These are phyloP conservation scores for Hypoxylon fragiforme DNA, from an alignment of 495 filamentous ascomycete species.

Conservation along the genomic window DNA sequence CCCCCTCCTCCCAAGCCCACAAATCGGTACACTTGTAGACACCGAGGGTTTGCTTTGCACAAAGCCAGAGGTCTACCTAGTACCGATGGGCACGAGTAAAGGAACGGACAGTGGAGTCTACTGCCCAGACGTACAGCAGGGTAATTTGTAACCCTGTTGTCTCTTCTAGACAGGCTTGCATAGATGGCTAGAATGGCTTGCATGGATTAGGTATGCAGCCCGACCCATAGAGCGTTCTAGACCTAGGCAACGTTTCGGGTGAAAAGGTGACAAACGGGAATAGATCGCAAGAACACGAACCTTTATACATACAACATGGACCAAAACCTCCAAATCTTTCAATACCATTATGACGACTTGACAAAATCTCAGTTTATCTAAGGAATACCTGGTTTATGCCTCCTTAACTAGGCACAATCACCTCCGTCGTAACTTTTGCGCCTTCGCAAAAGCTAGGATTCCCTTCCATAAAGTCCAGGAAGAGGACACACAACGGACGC, in stretches of 20 bases:
- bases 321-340: conserved; percentile 21
- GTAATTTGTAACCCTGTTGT: conserved; percentile 35
- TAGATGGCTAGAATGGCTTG: conserved; percentile 34
- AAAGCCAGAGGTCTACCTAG: conserved; percentile 2
- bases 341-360: background rate
- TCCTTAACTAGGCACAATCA: conserved; percentile 7
- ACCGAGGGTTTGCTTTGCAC: conserved; percentile 35
- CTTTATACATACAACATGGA: conserved; percentile 16
- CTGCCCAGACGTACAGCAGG: conserved; percentile 22
- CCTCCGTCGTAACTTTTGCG: conserved; percentile 16
- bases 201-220: conserved; percentile 31
- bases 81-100: conserved; percentile 22
- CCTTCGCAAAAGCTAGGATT: no score
- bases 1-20: conserved; percentile 28
- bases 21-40: conserved; percentile 32
- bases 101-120: conserved; percentile 32
- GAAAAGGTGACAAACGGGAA: conserved; percentile 35
- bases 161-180: conserved; percentile 32
- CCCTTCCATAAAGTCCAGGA: no score
- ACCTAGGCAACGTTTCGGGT: conserved; percentile 29
- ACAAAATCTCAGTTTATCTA: background rate
- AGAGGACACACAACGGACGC: no score
- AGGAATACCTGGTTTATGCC: no score
- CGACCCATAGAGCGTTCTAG: conserved; percentile 34
- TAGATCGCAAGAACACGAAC: conserved; percentile 24